Percentiles rank a stretch among this genome's conserved stretches.
Evolutionary conservation across 73 alveolate species (phyloP).

Genomic region (Stentor coeruleus): DNA sequence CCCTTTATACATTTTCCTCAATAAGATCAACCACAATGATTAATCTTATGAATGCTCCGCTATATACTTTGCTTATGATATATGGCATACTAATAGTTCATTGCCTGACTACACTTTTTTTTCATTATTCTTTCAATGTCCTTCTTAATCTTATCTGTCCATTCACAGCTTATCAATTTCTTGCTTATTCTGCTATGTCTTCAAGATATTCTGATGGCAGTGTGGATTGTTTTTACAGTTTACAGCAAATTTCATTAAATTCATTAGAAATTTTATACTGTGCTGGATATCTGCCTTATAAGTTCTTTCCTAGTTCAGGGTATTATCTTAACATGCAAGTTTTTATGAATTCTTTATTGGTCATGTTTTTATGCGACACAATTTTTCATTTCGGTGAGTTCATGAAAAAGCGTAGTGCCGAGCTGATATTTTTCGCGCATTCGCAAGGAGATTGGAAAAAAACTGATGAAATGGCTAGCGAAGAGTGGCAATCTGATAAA

Average conservation of each 20-base stretch:
- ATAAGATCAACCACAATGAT: neutral
- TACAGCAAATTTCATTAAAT: conserved; percentile 17
- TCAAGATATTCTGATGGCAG: conserved; percentile 12
- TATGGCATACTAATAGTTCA: neutral
- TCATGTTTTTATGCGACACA: neutral
- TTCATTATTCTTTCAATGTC: neutral
- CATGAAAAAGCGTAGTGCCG: conserved; percentile 14
- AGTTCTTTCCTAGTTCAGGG: conserved; percentile 10
- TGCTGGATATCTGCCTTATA: conserved; percentile 26
- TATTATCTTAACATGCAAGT: neutral
- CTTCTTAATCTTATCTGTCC: conserved; percentile 14
- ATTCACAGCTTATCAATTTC: neutral
- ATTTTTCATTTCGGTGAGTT: neutral
- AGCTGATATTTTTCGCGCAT: neutral
- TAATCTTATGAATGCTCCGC: neutral
- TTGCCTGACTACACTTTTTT: neutral
- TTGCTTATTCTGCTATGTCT: neutral
- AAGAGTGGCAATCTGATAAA: conserved; percentile 2
- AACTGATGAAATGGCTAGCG: neutral
- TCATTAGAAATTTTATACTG: neutral
- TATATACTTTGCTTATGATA: neutral
- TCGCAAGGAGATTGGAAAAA: neutral
- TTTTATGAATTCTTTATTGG: neutral
- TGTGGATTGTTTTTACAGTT: neutral
- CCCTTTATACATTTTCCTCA: neutral